Conservation (phyloP, 768 basidiomycete species). For the Leucosporidium scottii region DNA sequence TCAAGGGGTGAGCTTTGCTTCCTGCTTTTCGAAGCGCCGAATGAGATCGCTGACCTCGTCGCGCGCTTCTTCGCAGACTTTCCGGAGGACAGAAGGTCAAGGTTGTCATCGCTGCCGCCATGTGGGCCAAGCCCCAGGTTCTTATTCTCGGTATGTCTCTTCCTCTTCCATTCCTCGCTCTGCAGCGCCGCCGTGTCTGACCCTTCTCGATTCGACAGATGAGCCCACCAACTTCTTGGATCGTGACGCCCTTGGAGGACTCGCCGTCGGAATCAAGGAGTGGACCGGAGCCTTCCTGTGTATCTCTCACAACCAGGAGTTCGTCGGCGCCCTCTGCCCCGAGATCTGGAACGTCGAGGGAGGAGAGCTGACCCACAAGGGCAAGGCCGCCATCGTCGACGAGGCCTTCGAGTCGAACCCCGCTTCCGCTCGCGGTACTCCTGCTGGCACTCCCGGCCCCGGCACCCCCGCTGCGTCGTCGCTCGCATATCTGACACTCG, state of each 20-base stretch:
- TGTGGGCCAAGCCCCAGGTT: slow-evolving; percentile 90
- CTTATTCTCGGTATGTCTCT: slow-evolving; percentile 32
- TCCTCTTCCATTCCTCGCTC: not conserved
- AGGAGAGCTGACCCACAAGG: slow-evolving; percentile 77
- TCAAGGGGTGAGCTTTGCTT: slow-evolving; percentile 52
- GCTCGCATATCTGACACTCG: no score
- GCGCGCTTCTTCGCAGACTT: slow-evolving; percentile 40
- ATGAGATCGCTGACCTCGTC: not conserved
- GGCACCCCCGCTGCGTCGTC: slow-evolving; percentile 13
- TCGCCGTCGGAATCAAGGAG: slow-evolving; percentile 88
- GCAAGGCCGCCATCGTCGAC: slow-evolving; percentile 77
- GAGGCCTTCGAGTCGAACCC: slow-evolving; percentile 57
- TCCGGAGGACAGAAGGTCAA: slow-evolving; percentile 93
- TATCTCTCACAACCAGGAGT: slow-evolving; percentile 64
- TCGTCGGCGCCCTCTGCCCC: slow-evolving; percentile 41
- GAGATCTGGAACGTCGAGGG: slow-evolving; percentile 93
- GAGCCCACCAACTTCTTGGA: slow-evolving; percentile 97
- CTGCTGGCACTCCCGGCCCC: slow-evolving; percentile 17
- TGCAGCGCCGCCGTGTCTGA: not conserved
- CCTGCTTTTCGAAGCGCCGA: not conserved
- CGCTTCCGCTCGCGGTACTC: slow-evolving; percentile 12
- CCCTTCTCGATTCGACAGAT: slow-evolving; percentile 40
- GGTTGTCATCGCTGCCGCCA: slow-evolving; percentile 65
- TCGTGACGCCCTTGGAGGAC: slow-evolving; percentile 86
- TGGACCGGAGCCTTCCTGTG: slow-evolving; percentile 93